Conservation (phyloP, 23 red algal genomes). For the Pyropia yezoensis region DNA sequence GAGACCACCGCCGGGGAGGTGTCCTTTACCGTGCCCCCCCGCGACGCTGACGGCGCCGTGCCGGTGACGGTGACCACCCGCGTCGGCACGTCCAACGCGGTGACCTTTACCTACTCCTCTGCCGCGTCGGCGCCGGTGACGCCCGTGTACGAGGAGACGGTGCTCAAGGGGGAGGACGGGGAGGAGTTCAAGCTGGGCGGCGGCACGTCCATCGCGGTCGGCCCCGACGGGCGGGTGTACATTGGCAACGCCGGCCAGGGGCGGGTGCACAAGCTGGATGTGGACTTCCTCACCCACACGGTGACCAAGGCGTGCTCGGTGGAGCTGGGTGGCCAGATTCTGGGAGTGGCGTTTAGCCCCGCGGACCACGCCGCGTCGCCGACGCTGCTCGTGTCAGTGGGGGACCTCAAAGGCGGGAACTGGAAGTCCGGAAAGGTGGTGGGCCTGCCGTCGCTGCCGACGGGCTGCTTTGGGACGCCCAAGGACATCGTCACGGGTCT, state of each 20-base stretch:
- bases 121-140: no score
- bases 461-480: no score
- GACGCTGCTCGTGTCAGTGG: slow-evolving; percentile 30
- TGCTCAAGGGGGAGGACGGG: slow-evolving; percentile 2
- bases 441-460: no score
- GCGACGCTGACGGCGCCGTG: no score
- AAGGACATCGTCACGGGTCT: slow-evolving; percentile 2
- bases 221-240: slow-evolving; percentile 41
- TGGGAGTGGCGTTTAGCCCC: slow-evolving; percentile 49
- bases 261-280: slow-evolving; percentile 29
- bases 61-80: no score
- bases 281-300: slow-evolving; percentile 8
- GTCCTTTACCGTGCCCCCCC: no score
- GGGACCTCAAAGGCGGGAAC: slow-evolving; percentile 21
- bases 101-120: no score
- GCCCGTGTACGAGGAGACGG: background rate
- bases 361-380: slow-evolving; percentile 11
- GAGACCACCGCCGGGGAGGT: no score
- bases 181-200: slow-evolving; percentile 4
- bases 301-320: slow-evolving; percentile 40
- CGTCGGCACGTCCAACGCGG: no score
- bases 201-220: slow-evolving; percentile 9
- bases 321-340: slow-evolving; percentile 30
- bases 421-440: slow-evolving; percentile 50
- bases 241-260: slow-evolving; percentile 30